phyloP scores from a whole-genome alignment of 2,329 filamentous ascomycete species.

The Arachnopeziza araneosa region DNA sequence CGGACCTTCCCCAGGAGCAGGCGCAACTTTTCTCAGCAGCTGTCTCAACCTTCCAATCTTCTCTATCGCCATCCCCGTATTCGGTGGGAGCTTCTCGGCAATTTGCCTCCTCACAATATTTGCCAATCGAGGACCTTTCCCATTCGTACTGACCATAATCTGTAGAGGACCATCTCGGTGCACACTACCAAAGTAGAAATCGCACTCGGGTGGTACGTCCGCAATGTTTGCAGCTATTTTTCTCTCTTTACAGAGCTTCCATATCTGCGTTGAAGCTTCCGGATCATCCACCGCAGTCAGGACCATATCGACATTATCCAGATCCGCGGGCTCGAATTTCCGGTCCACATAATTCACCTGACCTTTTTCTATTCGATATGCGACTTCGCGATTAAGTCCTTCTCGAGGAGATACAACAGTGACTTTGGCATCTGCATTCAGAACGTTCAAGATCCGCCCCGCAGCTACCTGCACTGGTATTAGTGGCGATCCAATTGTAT shows the following conservation, averaged over 20 bases:
- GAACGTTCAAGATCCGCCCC: constrained; percentile 85
- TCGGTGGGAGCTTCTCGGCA: constrained; percentile 66
- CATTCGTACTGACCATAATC: constrained; percentile 98
- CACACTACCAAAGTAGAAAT: constrained; percentile 97
- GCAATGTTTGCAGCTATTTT: constrained; percentile 91
- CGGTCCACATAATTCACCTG: constrained; percentile 79
- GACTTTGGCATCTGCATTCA: constrained; percentile 90
- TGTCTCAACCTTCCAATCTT: constrained; percentile 74
- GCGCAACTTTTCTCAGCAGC: constrained; percentile 73
- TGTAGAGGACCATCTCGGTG: constrained; percentile 93
- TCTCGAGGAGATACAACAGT: constrained; percentile 75
- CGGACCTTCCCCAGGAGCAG: constrained; percentile 64
- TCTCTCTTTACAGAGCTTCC: constrained; percentile 84
- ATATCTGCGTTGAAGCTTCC: constrained; percentile 81
- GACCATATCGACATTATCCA: constrained; percentile 84
- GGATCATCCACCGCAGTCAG: constrained; percentile 92
- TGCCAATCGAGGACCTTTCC: constrained; percentile 87
- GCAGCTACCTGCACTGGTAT: constrained; percentile 72
- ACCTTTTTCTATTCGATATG: constrained; percentile 67
- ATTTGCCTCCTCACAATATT: constrained; percentile 82
- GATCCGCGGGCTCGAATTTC: constrained; percentile 78
- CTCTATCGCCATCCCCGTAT: constrained; percentile 80
- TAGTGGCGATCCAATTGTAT: constrained; percentile 14
- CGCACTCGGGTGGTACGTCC: constrained; percentile 92
- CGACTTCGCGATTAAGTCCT: constrained; percentile 84